Evolutionary conservation across 116 monocot species (phyloP), one percentile per base, ranked within the genome.

Genomic region (Thalassia testudinum): DNA sequence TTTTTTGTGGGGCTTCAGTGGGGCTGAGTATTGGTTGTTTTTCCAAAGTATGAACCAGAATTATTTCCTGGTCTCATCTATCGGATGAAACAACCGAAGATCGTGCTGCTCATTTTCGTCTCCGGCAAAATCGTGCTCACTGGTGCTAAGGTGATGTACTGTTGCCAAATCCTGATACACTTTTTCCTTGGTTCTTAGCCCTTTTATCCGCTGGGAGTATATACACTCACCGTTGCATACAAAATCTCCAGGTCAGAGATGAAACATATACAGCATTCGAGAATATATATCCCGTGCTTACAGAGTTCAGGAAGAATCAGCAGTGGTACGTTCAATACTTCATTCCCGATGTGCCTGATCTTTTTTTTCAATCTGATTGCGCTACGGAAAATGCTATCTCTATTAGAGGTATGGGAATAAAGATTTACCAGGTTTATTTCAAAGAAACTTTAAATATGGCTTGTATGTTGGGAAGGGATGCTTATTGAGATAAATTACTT

Each of bases 281-380:
- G 50, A 77, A 86, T 37, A 86, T 86, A 78, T 84, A 79, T 59
- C 84, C 84, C n/a, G 84, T 84, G 7, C 64, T 84, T 18, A 64
- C 70, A 11, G 84, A 84, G 59, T 84, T 76, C 70, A 62, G 75
- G 56, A 84, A 79, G 59, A 69, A 11, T 26, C 78, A 72, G 64
- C 74, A 74, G 48, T 71, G 55, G 65, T 65, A 68, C 23, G 43
- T 55, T n/a, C n/a, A n/a, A n/a, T n/a, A n/a, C n/a, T n/a, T n/a
- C n/a, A n/a, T n/a, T n/a, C n/a, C n/a, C n/a, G n/a, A n/a, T n/a
- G n/a, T n/a, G n/a, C n/a, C n/a, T n/a, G n/a, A n/a, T n/a, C n/a
- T n/a, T n/a, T n/a, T n/a, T n/a, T n/a, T n/a, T n/a, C n/a, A n/a
- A n/a, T n/a, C n/a, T n/a, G n/a, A n/a, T n/a, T n/a, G n/a, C n/a